Conservation (phyloP, 2,329 filamentous ascomycete species). For the Paracorniculantispora psalliotae region DNA sequence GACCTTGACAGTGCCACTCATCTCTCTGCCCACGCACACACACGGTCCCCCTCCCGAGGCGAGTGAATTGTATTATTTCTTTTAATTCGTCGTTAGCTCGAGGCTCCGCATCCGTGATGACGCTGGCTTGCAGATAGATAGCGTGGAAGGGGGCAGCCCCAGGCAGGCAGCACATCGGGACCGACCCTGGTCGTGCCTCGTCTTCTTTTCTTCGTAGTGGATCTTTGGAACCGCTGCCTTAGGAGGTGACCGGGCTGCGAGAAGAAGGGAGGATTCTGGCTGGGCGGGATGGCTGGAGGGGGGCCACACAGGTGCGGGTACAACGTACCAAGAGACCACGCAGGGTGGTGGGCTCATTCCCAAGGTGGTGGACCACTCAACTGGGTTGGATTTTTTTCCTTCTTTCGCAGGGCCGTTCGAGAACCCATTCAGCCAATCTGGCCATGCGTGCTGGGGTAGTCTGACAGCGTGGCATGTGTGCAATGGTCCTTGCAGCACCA, state of each 20-base stretch:
- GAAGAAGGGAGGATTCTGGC: background rate
- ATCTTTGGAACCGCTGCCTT: background rate
- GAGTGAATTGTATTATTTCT: background rate
- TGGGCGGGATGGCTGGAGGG: background rate
- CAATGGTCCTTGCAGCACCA: background rate
- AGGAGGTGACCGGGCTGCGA: background rate
- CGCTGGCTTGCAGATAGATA: slow-evolving; percentile 8
- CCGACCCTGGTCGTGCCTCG: slow-evolving; percentile 1
- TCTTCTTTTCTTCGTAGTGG: background rate
- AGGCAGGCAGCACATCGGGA: background rate
- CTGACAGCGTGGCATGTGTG: slow-evolving; percentile 10
- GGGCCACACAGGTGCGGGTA: background rate
- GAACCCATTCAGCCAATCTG: background rate
- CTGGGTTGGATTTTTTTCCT: slow-evolving; percentile 3
- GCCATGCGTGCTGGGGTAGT: background rate
- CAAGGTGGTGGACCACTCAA: slow-evolving; percentile 2
- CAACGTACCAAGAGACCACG: background rate
- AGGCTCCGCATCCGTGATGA: slow-evolving; percentile 6
- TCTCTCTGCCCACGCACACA: background rate
- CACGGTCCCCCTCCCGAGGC: background rate
- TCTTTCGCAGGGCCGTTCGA: slow-evolving; percentile 1
- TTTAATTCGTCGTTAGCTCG: background rate
- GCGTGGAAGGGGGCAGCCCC: background rate
- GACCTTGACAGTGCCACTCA: background rate
- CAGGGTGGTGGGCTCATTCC: slow-evolving; percentile 8